phyloP scores from a whole-genome alignment of 495 filamentous ascomycete genomes.

The Penicillium canescens region DNA sequence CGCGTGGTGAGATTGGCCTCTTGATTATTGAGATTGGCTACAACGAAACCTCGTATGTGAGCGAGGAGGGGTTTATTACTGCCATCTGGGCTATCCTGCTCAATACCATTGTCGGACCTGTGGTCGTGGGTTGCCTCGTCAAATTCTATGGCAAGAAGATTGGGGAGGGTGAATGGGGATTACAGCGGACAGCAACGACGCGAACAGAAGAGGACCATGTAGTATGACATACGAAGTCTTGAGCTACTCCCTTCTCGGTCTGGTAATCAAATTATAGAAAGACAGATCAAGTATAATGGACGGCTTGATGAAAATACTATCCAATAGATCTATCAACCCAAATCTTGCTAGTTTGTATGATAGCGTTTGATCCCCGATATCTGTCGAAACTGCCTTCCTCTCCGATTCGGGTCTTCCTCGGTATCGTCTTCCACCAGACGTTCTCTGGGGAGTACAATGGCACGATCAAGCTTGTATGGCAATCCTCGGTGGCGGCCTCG shows the following conservation, averaged over 20 bases:
- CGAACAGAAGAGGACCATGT: too few species aligned
- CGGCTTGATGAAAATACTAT: too few species aligned
- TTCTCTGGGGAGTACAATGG: conserved; percentile 76
- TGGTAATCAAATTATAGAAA: too few species aligned
- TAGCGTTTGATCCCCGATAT: too few species aligned
- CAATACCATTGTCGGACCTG: conserved; percentile 71
- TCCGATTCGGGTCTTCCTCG: too few species aligned
- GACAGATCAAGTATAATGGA: too few species aligned
- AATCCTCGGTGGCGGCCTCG: conserved; percentile 86
- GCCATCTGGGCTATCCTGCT: conserved; percentile 73
- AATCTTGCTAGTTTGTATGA: too few species aligned
- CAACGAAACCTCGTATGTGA: conserved; percentile 33
- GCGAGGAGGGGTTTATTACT: conserved; percentile 55
- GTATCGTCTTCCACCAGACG: conserved; percentile 39
- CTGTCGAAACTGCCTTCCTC: too few species aligned
- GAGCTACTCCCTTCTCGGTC: too few species aligned
- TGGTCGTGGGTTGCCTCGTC: conserved; percentile 63
- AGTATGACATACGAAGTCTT: too few species aligned
- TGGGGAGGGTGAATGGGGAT: conserved; percentile 29
- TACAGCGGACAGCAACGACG: conserved; percentile 9
- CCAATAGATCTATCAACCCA: too few species aligned
- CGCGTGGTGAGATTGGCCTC: conserved; percentile 77
- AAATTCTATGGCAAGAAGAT: conserved; percentile 24
- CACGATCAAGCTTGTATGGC: conserved; percentile 86
- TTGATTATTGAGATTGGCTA: conserved; percentile 69